Base-by-base conservation (phyloP, 495 filamentous ascomycete species). In the Neurospora tetraspora region DNA sequence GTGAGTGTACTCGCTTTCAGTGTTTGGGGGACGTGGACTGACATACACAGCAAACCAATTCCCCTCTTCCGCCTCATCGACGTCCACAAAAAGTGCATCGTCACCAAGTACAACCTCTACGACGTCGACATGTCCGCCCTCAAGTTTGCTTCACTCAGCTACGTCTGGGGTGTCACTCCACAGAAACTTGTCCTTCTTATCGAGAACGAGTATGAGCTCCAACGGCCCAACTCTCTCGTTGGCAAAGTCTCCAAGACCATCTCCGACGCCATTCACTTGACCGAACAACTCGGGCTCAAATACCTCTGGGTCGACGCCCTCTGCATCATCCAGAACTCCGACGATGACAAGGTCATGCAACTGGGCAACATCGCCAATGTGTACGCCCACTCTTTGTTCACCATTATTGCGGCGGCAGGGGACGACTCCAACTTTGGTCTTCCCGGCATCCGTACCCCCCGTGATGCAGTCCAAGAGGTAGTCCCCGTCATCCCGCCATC, bases 231-330 rank as follows among this genome's bases (percentile, higher is more conserved):
- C 23, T 20, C 71, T 20, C 38, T 73, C 27, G 53, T 65, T 16
- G 53, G 53, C 3, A 65, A 34, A 65, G 42, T 78, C 10, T 71
- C 78, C 34, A 71, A 70, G 37, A 74, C 77, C 18, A 69, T 77
- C n/a, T 36, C 38, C 23, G 78, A 80, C 71, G 76, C 79, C 20
- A 72, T 78, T 34, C 42, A 31, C 5, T 68, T 72, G 0, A 76
- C 77, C 5, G 34, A 71, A n/a, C 39, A 72, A 5, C 73, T 80
- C 3, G 73, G 76, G 10, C 71, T 78, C 7, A 65, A 65, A 6
- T 78, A 79, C 43, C 65, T 80, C 1, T 80, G 78, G 78, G 73
- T 78, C 68, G 78, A 80, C 70, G 73, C 78, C 8, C 74, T 78
- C 14, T 80, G 78, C 70, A 80, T 78, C 42, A 72, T 79, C 68